Conservation (phyloP, 148 eudicot species). For the Rhododendron williamsianum region DNA sequence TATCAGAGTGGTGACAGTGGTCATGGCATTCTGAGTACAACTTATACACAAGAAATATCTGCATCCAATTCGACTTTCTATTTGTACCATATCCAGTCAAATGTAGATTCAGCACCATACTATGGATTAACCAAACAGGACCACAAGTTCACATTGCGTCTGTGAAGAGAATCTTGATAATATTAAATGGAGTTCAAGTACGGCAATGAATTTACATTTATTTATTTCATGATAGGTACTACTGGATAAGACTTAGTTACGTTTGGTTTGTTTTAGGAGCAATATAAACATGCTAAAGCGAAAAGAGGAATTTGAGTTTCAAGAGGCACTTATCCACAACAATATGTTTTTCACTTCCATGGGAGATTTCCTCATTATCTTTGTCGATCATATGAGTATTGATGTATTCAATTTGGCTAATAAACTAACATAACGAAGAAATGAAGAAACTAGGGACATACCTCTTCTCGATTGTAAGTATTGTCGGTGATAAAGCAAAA, state of each 20-base stretch:
- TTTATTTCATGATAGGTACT: background rate
- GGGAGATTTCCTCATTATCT: background rate
- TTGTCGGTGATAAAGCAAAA: conserved; percentile 89
- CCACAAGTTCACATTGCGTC: background rate
- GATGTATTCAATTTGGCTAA: background rate
- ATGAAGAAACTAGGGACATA: conserved; percentile 12
- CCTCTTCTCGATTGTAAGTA: conserved; percentile 76
- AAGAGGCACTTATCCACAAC: background rate
- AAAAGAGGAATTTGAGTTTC: background rate
- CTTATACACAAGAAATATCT: background rate
- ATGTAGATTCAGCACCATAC: background rate
- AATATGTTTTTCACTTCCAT: background rate
- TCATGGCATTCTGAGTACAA: background rate
- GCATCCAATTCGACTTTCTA: background rate
- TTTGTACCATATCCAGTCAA: background rate
- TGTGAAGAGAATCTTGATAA: background rate
- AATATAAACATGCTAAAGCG: background rate
- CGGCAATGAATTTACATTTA: background rate
- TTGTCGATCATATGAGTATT: background rate
- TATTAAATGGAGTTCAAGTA: background rate
- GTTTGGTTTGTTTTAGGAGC: background rate
- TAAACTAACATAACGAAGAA: background rate
- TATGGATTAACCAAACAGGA: background rate
- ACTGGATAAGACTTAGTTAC: background rate
- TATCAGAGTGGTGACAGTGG: background rate